Evolutionary conservation across 179 eudicot genomes (phyloP).

Genomic region (Dionaea muscipula): DNA sequence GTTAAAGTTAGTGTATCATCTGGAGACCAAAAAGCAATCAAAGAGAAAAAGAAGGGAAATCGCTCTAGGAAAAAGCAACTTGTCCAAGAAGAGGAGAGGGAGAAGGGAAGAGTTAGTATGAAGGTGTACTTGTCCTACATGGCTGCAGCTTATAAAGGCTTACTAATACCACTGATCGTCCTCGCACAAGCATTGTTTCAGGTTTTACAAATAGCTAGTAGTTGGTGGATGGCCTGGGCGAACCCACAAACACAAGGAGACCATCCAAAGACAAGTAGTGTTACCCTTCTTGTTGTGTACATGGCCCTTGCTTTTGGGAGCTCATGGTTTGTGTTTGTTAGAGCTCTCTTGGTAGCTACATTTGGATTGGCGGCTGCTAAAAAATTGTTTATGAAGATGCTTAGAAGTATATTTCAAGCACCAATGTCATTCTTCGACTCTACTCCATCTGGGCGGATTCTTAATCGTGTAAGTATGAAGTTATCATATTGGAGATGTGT

Average conservation of each 20-base stretch:
- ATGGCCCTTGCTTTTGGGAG: conserved; percentile 99
- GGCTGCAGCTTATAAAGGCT: conserved; percentile 94
- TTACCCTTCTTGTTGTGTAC: conserved; percentile 75
- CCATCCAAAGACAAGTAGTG: conserved; percentile 56
- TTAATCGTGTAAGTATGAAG: conserved; percentile 67
- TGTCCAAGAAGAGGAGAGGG: conserved; percentile 96
- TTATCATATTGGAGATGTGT: neutral
- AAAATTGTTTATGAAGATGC: conserved; percentile 80
- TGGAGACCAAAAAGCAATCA: conserved; percentile 60
- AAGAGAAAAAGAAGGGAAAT: conserved; percentile 92
- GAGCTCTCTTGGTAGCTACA: conserved; percentile 90
- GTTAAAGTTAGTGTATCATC: conserved; percentile 45
- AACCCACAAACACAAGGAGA: conserved; percentile 86
- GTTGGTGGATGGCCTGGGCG: conserved; percentile 99
- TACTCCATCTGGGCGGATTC: conserved; percentile 91
- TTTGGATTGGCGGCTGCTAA: conserved; percentile 94
- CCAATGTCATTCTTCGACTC: conserved; percentile 99
- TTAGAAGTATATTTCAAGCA: conserved; percentile 63
- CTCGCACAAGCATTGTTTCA: conserved; percentile 81
- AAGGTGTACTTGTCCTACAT: conserved; percentile 86
- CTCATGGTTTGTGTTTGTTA: conserved; percentile 83
- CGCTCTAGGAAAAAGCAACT: conserved; percentile 87
- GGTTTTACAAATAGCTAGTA: conserved; percentile 92
- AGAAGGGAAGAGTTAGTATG: conserved; percentile 85
- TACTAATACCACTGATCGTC: conserved; percentile 72